phyloP scores from a whole-genome alignment of 148 eudicot species.

The Spergularia bocconei region DNA sequence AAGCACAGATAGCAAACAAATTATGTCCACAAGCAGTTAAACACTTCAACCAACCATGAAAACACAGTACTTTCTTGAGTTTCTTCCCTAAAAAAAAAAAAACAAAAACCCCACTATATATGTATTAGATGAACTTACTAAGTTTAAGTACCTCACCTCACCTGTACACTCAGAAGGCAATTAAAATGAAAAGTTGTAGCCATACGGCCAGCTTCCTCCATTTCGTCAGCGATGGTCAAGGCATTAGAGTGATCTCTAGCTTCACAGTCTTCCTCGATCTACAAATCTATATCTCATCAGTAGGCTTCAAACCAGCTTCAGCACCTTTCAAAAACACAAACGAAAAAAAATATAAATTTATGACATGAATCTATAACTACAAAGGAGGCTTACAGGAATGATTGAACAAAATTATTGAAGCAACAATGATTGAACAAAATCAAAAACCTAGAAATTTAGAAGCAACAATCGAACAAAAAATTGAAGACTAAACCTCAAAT shows the following conservation, averaged over 20 bases:
- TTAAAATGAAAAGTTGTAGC: constrained; percentile 96
- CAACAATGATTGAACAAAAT: too few species aligned
- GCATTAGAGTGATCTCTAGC: constrained; percentile 95
- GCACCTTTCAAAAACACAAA: constrained; percentile 94
- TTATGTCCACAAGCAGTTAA: constrained; percentile 11
- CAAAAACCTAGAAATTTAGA: too few species aligned
- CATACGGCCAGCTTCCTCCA: constrained; percentile 98
- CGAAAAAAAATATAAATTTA: too few species aligned
- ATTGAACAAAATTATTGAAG: too few species aligned
- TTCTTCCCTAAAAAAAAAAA: background rate
- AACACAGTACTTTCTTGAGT: background rate
- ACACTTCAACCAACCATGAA: background rate
- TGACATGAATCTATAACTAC: too few species aligned
- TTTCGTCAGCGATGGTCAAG: constrained; percentile 84
- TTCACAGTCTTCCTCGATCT: constrained; percentile 88
- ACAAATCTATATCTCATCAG: constrained; percentile 85
- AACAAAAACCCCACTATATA: background rate
- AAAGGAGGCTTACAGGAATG: too few species aligned
- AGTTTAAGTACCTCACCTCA: constrained; percentile 46
- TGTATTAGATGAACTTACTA: constrained; percentile 6
- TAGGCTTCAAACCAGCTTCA: constrained; percentile 80
- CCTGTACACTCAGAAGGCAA: constrained; percentile 97
- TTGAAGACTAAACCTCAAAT: too few species aligned
- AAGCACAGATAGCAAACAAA: constrained; percentile 3
- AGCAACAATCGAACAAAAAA: too few species aligned